Evolutionary conservation across 1,284 basidiomycete species (phyloP).

Genomic region (Marasmius fiardii): DNA sequence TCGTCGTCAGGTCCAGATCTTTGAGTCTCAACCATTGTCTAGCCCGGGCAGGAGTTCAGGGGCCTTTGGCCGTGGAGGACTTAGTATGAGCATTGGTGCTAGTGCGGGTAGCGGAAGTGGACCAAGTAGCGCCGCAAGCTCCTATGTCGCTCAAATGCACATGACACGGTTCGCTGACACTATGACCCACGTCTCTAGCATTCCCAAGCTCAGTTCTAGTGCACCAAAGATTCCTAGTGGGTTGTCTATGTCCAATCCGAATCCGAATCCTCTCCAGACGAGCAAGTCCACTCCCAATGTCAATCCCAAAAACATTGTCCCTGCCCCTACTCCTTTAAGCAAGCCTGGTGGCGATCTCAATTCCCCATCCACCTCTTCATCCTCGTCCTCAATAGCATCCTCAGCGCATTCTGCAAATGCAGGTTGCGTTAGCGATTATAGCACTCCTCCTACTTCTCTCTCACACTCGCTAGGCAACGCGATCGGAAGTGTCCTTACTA

Average conservation of each 20-base stretch:
- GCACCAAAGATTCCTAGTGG: conserved; percentile 38
- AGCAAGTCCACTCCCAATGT: conserved; percentile 11
- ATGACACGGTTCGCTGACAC: conserved; percentile 28
- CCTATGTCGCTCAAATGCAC: conserved; percentile 38
- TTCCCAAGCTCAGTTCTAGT: conserved; percentile 32
- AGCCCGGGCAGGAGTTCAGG: conserved; percentile 52
- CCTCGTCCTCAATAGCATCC: conserved; percentile 47
- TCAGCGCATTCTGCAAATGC: conserved; percentile 33
- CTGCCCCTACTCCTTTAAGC: conserved; percentile 16
- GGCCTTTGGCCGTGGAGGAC: conserved; percentile 31
- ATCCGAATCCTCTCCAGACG: conserved; percentile 12
- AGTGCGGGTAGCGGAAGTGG: conserved; percentile 32
- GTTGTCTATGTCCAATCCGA: conserved; percentile 31
- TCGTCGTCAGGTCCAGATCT: conserved; percentile 70
- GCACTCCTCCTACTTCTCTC: conserved; percentile 57
- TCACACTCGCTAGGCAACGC: conserved; percentile 42
- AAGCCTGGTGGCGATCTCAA: conserved; percentile 23
- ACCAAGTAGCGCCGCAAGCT: conserved; percentile 33
- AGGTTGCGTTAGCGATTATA: conserved; percentile 41
- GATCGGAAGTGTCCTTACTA: conserved; percentile 6
- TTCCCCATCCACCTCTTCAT: conserved; percentile 45
- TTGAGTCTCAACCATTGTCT: conserved; percentile 70
- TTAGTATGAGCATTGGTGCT: conserved; percentile 30
- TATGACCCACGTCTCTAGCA: conserved; percentile 21
- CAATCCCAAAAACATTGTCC: conserved; percentile 19